phyloP scores from a whole-genome alignment of 441 rosid species.

The Iberis amara region DNA sequence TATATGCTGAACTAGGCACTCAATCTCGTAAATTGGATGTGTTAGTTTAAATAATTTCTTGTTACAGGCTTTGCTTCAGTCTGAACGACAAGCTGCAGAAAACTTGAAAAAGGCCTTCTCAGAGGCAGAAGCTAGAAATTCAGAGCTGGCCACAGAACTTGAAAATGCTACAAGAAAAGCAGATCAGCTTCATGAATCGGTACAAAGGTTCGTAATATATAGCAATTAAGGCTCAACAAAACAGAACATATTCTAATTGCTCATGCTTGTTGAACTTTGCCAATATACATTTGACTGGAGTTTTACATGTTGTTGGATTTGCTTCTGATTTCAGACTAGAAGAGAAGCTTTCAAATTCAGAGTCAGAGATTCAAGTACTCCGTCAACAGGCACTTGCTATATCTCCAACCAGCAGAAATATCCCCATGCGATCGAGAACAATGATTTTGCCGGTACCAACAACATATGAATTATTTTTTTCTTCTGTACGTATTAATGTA shows the following conservation, averaged over 20 bases:
- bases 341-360: slow-evolving; percentile 93
- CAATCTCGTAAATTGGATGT: slow-evolving; percentile 1
- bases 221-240: neutral
- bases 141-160: slow-evolving; percentile 70
- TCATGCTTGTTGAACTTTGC: slow-evolving; percentile 4
- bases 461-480: slow-evolving; percentile 15
- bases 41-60: neutral
- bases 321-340: slow-evolving; percentile 60
- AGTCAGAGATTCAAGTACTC: slow-evolving; percentile 98
- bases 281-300: slow-evolving; percentile 2
- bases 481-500: slow-evolving; percentile 5
- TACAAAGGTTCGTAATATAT: slow-evolving; percentile 72
- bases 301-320: slow-evolving; percentile 23
- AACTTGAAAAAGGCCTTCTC: slow-evolving; percentile 52
- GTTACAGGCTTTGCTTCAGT: slow-evolving; percentile 58
- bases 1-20: neutral
- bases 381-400: slow-evolving; percentile 96
- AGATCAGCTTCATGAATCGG: slow-evolving; percentile 94
- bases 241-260: neutral
- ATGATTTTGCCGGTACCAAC: slow-evolving; percentile 61
- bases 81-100: slow-evolving; percentile 68
- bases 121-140: slow-evolving; percentile 63
- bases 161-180: slow-evolving; percentile 67
- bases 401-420: slow-evolving; percentile 86
- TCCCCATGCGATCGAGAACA: slow-evolving; percentile 65